These are phyloP conservation scores for Botrytis galanthina DNA, from an alignment of 2,329 filamentous ascomycete species.

Conservation along the genomic window DNA sequence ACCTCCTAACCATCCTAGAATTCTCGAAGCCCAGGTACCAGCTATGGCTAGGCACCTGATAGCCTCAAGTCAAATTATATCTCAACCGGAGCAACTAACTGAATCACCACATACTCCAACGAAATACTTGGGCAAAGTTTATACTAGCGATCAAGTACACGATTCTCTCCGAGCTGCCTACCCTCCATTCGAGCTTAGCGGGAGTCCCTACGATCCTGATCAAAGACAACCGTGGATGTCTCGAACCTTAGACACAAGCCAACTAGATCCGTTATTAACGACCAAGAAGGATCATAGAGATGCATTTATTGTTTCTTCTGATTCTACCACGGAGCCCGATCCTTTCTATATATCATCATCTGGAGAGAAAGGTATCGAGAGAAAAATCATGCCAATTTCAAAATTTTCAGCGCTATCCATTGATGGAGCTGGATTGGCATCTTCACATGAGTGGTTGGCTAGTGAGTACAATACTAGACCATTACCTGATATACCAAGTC, in stretches of 20 bases:
- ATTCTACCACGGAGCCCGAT: background rate
- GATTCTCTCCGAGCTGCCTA: constrained; percentile 11
- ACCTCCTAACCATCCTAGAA: constrained; percentile 26
- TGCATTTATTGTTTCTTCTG: constrained; percentile 1
- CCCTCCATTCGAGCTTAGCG: background rate
- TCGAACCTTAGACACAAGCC: background rate
- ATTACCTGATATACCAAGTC: constrained; percentile 15
- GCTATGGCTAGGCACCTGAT: constrained; percentile 13
- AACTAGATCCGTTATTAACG: background rate
- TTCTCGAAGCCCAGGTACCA: constrained; percentile 4
- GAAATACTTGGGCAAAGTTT: constrained; percentile 18
- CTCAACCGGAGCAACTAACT: background rate
- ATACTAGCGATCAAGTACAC: constrained; percentile 20
- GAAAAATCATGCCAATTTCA: background rate
- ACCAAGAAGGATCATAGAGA: constrained; percentile 15
- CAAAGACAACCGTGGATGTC: background rate
- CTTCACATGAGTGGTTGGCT: constrained; percentile 9
- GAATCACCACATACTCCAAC: constrained; percentile 8
- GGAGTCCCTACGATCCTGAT: background rate
- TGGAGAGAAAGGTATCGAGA: background rate
- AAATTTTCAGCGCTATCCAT: constrained; percentile 1
- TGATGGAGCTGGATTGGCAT: background rate
- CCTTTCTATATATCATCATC: constrained; percentile 3
- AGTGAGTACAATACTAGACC: constrained; percentile 14
- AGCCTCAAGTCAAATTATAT: background rate